Percentiles rank a stretch among this genome's conserved stretches.
Conservation (phyloP, 805 yeast genomes). For the Schizosaccharomyces cryophilus region DNA sequence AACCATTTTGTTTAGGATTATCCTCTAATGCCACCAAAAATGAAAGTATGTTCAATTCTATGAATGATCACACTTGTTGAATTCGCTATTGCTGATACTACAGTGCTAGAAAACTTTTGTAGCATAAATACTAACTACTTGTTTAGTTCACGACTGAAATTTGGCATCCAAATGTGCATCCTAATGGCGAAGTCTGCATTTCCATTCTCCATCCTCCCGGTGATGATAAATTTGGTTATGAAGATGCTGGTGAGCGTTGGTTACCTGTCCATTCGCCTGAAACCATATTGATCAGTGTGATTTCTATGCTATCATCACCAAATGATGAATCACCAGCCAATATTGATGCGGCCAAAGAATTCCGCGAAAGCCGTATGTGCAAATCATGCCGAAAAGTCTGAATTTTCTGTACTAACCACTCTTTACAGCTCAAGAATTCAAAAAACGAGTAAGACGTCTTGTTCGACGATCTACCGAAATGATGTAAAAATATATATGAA, state of each 20-base stretch:
- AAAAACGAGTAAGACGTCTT: conserved; percentile 41
- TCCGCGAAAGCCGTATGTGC: conserved; percentile 33
- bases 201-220: conserved; percentile 74
- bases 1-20: conserved; percentile 21
- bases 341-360: conserved; percentile 77
- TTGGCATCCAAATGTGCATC: conserved; percentile 64
- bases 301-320: conserved; percentile 73
- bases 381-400: not conserved
- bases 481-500: not conserved
- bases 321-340: conserved; percentile 86
- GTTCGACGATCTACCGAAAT: conserved; percentile 6
- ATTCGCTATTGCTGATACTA: too few species aligned
- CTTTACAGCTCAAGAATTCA: conserved; percentile 21
- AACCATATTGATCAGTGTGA: conserved; percentile 56
- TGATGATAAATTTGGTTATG: conserved; percentile 71
- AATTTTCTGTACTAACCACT: not conserved
- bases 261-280: conserved; percentile 77
- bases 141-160: conserved; percentile 37
- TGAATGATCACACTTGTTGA: not conserved
- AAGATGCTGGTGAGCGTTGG: conserved; percentile 71
- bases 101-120: too few species aligned
- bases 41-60: conserved; percentile 11
- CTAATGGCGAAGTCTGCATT: conserved; percentile 69
- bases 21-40: conserved; percentile 44
- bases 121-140: too few species aligned